These are phyloP conservation scores for Fusarium chlamydosporum DNA, from an alignment of 2,329 filamentous ascomycete species.

Conservation along the genomic window DNA sequence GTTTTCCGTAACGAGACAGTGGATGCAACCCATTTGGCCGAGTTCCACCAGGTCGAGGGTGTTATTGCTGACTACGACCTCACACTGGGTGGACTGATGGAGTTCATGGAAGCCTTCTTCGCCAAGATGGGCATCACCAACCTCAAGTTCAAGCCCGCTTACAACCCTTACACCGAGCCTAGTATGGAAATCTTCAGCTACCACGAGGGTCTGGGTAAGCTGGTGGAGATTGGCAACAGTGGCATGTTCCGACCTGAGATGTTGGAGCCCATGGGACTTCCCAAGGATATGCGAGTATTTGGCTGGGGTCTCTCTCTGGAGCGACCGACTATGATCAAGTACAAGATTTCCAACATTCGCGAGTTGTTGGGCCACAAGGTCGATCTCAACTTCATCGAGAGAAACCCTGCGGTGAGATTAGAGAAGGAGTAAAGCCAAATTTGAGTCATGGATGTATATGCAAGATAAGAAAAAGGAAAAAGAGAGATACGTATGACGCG, in stretches of 20 bases:
- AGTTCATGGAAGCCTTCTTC: constrained; percentile 96
- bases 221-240: constrained; percentile 97
- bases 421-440: constrained; percentile 76
- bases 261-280: constrained; percentile 93
- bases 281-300: constrained; percentile 91
- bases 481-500: constrained; percentile 21
- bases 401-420: constrained; percentile 89
- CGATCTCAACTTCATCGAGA: constrained; percentile 91
- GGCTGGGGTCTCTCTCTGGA: constrained; percentile 94
- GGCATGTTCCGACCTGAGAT: constrained; percentile 99
- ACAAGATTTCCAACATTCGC: constrained; percentile 88
- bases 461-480: constrained; percentile 16
- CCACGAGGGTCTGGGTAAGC: constrained; percentile 88
- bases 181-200: constrained; percentile 99
- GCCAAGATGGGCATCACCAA: constrained; percentile 89
- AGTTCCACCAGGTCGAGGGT: constrained; percentile 99
- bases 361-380: constrained; percentile 96
- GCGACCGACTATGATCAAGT: constrained; percentile 98
- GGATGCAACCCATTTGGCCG: constrained; percentile 94
- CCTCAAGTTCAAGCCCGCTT: constrained; percentile 96
- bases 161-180: constrained; percentile 95
- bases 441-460: constrained; percentile 4
- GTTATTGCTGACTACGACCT: constrained; percentile 97
- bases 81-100: constrained; percentile 92
- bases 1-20: constrained; percentile 99